A percentile compares a stretch with the other conserved stretches of the same genome.
These are phyloP conservation scores for Calonectria pauciramosa DNA, from an alignment of 2,329 filamentous ascomycete genomes.

Conservation along the genomic window DNA sequence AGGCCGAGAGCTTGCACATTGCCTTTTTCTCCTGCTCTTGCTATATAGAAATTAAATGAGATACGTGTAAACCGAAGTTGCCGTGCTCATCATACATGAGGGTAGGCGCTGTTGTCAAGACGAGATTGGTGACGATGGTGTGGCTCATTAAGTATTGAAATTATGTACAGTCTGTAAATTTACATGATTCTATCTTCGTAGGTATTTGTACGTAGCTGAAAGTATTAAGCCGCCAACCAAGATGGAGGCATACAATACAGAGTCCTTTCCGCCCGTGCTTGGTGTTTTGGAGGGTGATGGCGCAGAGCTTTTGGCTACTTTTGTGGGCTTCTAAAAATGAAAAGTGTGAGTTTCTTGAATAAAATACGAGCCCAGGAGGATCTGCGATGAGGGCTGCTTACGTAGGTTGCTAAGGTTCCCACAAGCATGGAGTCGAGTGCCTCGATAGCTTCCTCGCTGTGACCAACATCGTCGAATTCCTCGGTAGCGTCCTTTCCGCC, in stretches of 20 bases:
- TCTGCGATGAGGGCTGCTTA: not conserved
- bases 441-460: constrained; percentile 10
- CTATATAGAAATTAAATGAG: not conserved
- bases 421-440: not conserved
- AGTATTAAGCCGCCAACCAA: not conserved
- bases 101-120: too few relatives aligned
- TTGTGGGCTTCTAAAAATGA: not conserved
- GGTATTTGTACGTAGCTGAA: not conserved
- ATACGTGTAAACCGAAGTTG: too few relatives aligned
- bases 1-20: not conserved
- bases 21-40: too few relatives aligned
- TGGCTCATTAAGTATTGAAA: not conserved
- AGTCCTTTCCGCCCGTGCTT: not conserved
- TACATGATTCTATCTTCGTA: not conserved
- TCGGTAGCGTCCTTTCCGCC: constrained; percentile 10
- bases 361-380: not conserved
- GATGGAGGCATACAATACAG: not conserved
- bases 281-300: not conserved
- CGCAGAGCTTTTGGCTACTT: not conserved
- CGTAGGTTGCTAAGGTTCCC: not conserved
- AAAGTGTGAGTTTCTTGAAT: not conserved
- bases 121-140: not conserved
- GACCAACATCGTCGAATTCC: constrained; percentile 8
- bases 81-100: not conserved
- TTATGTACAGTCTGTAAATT: not conserved